Evolutionary conservation across 441 rosid species (phyloP), one percentile per base, ranked within the genome.

Genomic region (Biscutella auriculata): DNA sequence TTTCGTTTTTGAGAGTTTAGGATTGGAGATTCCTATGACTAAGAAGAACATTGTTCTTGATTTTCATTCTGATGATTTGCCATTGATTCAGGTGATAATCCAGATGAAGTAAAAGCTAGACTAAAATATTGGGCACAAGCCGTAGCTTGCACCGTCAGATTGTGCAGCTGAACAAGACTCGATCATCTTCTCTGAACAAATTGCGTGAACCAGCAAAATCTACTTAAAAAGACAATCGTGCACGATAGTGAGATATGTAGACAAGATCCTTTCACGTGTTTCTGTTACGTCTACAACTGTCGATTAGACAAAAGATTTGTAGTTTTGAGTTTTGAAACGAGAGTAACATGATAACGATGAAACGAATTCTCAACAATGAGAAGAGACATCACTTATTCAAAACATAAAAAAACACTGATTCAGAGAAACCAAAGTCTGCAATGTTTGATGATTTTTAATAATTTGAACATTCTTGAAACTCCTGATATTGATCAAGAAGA

Each of bases 51-150:
- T 1, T 19, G 23, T 19, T 19, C 23, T 19, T 19, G 23, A 4
- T 19, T 19, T 19, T 19, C 23, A 19, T 19, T 19, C 23, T 19
- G 23, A 19, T 19, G 23, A 19, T 19, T 19, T 19, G 23, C 23
- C 23, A 19, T 19, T 19, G 23, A 19, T 19, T 5, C 70, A 89
- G 97, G 95, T 68, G 95, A 89, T 50, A 78, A 87, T 76, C 97
- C 97, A 2, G 95, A 87, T 66, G 97, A 89, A 49, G 97, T 89
- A 6, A 89, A 89, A 57, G 97, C 97, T 17, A 84, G 97, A 65
- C 91, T 87, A 40, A 86, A 84, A 73, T 89, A 69, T 35, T 90
- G 97, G 97, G 97, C 97, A 35, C 95, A 90, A 76, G 74, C 97
- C 3, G 95, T 90, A 62, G 97, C 97, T 1, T 88, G 97, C 68